A percentile compares a stretch with the other conserved stretches of the same genome.
Evolutionary conservation across 306 rosid species (phyloP).

Genomic region (Cicer arietinum): DNA sequence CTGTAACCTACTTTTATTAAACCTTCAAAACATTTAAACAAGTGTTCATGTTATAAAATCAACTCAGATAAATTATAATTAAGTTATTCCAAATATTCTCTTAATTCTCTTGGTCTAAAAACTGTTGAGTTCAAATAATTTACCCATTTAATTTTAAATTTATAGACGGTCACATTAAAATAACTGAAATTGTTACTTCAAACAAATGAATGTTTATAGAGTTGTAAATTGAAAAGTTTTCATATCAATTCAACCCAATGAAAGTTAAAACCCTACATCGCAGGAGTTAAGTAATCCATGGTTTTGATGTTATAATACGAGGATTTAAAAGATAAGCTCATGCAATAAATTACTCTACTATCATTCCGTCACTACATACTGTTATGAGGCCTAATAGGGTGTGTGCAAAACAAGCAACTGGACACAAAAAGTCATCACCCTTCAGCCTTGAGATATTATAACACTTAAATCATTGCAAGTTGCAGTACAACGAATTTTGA

Average conservation of each 20-base stretch:
- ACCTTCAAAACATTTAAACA: not conserved
- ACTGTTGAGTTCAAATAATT: not conserved
- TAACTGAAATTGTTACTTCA: not conserved
- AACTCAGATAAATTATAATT: not conserved
- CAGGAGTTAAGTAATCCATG: not conserved
- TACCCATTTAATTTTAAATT: not conserved
- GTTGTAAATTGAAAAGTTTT: conserved; percentile 7
- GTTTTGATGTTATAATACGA: not conserved
- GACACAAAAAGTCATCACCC: conserved; percentile 28
- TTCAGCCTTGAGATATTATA: conserved; percentile 5
- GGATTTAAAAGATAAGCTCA: conserved; percentile 6
- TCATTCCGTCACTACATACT: not conserved
- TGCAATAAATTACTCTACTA: not conserved
- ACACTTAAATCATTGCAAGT: conserved; percentile 37
- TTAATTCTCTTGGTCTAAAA: not conserved
- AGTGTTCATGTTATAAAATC: not conserved
- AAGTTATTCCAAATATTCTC: not conserved
- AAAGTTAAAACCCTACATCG: not conserved
- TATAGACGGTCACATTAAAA: not conserved
- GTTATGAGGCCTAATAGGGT: not conserved
- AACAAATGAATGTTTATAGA: not conserved
- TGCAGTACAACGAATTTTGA: conserved; percentile 28
- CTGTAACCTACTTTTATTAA: not conserved
- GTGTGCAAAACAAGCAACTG: conserved; percentile 17
- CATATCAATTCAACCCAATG: not conserved